Conservation (phyloP, 1,284 basidiomycete species). For the Cerrena zonata region DNA sequence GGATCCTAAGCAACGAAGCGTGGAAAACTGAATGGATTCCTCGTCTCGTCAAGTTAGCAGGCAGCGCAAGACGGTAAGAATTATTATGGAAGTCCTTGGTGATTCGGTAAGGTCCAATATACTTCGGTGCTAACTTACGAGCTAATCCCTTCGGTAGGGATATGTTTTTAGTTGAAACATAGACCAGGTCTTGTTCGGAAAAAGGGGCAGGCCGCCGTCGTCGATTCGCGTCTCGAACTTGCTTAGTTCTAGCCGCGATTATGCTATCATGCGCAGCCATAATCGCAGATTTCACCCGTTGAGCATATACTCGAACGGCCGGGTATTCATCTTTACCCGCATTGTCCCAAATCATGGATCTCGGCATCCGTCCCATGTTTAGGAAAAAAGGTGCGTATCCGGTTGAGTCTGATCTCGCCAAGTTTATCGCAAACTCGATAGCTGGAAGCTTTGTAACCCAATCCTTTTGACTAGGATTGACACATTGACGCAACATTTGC, state of each 20-base stretch:
- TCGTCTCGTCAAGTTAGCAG: conserved; percentile 22
- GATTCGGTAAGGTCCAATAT: conserved; percentile 27
- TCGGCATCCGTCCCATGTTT: conserved; percentile 29
- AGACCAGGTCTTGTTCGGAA: conserved; percentile 25
- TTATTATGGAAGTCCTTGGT: conserved; percentile 6
- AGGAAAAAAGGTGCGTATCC: no score
- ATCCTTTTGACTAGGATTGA: conserved; percentile 29
- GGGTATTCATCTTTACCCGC: neutral
- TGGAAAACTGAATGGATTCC: no score
- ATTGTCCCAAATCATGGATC: neutral
- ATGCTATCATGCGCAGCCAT: conserved; percentile 22
- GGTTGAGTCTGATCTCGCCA: conserved; percentile 27
- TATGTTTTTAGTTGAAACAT: no score
- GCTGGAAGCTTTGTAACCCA: conserved; percentile 34
- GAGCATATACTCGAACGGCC: neutral
- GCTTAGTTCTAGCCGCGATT: conserved; percentile 16
- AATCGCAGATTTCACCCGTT: neutral
- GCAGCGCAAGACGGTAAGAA: conserved; percentile 10
- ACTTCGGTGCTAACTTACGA: conserved; percentile 25
- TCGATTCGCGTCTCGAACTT: no score
- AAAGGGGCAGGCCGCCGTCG: conserved; percentile 25
- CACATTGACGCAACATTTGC: conserved; percentile 33
- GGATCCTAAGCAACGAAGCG: conserved; percentile 13
- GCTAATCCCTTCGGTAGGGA: conserved; percentile 27
- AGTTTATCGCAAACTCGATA: conserved; percentile 36